These are phyloP conservation scores for Carex myosuroides DNA, from an alignment of 176 grass and related monocot species.

Conservation along the genomic window DNA sequence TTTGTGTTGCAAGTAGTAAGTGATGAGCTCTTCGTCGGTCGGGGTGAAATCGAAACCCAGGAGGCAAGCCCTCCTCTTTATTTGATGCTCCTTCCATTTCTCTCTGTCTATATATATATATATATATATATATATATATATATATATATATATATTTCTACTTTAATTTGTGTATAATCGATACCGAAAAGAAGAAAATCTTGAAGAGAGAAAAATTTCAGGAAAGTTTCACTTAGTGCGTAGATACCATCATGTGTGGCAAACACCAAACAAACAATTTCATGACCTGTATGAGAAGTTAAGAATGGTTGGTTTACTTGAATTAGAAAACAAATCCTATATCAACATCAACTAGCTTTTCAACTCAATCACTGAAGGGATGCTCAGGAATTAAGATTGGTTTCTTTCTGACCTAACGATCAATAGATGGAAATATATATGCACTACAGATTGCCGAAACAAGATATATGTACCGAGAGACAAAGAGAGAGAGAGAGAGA, in stretches of 20 bases:
- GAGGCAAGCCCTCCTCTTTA: slow-evolving; percentile 72
- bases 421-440: not conserved
- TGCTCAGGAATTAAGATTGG: not conserved
- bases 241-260: slow-evolving; percentile 20
- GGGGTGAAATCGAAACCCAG: slow-evolving; percentile 97
- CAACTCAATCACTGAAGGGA: slow-evolving; percentile 4
- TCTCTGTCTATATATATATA: slow-evolving; percentile 12
- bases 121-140: too few relatives aligned
- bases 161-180: not conserved
- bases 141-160: too few relatives aligned
- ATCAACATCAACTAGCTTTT: not conserved
- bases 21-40: slow-evolving; percentile 94
- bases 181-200: not conserved
- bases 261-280: not conserved
- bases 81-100: slow-evolving; percentile 25
- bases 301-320: slow-evolving; percentile 3
- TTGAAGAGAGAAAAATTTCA: not conserved
- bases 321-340: slow-evolving; percentile 9
- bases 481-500: not conserved
- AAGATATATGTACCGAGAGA: not conserved
- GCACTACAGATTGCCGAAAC: not conserved
- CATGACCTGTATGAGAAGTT: not conserved
- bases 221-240: not conserved
- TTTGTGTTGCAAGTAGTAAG: slow-evolving; percentile 81
- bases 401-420: not conserved